These are phyloP conservation scores for Chenopodium formosanum DNA, from an alignment of 148 eudicot species.

Conservation along the genomic window DNA sequence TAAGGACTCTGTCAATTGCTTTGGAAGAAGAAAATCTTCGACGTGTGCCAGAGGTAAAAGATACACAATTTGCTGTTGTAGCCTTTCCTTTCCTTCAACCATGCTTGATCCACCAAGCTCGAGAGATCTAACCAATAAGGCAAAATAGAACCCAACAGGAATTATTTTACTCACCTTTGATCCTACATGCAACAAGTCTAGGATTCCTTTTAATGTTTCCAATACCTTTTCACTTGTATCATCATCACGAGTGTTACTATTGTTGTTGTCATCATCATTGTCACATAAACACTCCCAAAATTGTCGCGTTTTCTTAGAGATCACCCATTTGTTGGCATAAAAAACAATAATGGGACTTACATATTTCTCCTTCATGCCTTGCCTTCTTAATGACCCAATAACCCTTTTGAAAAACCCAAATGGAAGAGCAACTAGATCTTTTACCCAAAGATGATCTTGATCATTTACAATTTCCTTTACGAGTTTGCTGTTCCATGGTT, in stretches of 20 bases:
- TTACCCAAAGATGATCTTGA: constrained; percentile 78
- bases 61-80: constrained; percentile 55
- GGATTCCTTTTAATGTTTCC: constrained; percentile 45
- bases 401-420: constrained; percentile 73
- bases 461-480: constrained; percentile 40
- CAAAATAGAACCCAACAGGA: constrained; percentile 80
- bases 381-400: constrained; percentile 72
- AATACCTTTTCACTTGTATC: constrained; percentile 21
- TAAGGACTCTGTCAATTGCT: constrained; percentile 20
- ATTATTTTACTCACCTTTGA: constrained; percentile 51
- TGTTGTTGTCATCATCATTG: constrained; percentile 19
- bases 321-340: constrained; percentile 76
- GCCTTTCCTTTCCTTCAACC: constrained; percentile 29
- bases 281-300: constrained; percentile 48
- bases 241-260: not conserved
- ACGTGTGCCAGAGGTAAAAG: constrained; percentile 61
- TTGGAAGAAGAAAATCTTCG: constrained; percentile 64
- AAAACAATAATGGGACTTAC: constrained; percentile 63
- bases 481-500: constrained; percentile 54
- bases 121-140: constrained; percentile 53
- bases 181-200: constrained; percentile 58
- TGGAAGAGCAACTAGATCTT: constrained; percentile 71
- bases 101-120: constrained; percentile 43
- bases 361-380: constrained; percentile 76
- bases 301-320: constrained; percentile 50